A percentile compares a stretch with the other conserved stretches of the same genome.
These are phyloP conservation scores for Metarhizium rileyi DNA, from an alignment of 2,329 filamentous ascomycete species.

Conservation along the genomic window DNA sequence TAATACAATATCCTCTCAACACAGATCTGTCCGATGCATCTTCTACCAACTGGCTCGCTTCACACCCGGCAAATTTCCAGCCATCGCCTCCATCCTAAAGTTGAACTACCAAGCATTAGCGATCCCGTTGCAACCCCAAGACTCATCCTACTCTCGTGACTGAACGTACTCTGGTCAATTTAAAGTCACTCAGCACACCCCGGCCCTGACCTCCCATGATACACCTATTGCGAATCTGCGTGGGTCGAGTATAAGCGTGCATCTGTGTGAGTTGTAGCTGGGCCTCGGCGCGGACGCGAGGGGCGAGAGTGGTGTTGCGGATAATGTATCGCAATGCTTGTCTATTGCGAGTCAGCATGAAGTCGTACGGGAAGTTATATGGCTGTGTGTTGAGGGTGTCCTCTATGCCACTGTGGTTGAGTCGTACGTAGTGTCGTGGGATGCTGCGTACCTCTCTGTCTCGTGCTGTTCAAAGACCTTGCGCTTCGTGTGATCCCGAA, in stretches of 20 bases:
- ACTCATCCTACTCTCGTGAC: background rate
- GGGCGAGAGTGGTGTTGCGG: constrained; percentile 79
- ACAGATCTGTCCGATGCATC: too few species aligned
- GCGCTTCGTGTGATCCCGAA: constrained; percentile 95
- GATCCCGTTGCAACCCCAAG: too few species aligned
- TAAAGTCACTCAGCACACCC: constrained; percentile 88
- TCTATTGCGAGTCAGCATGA: constrained; percentile 33
- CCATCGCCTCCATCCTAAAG: constrained; percentile 83
- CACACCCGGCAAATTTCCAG: constrained; percentile 80
- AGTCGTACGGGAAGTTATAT: background rate
- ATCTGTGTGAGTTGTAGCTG: constrained; percentile 90
- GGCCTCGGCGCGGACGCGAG: constrained; percentile 76
- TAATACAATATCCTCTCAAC: background rate
- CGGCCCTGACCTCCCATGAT: constrained; percentile 82
- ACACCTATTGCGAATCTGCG: constrained; percentile 91
- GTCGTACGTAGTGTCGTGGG: background rate
- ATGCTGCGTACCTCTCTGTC: constrained; percentile 62
- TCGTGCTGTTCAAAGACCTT: constrained; percentile 83
- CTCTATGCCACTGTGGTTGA: background rate
- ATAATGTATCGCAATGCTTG: constrained; percentile 91
- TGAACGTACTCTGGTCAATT: constrained; percentile 71
- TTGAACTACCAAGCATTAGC: constrained; percentile 58
- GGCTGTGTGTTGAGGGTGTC: background rate
- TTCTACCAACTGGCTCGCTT: constrained; percentile 91
- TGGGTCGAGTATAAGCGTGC: constrained; percentile 89